Base-by-base conservation (phyloP, 495 filamentous ascomycete genomes). In the Xylaria castorea region DNA sequence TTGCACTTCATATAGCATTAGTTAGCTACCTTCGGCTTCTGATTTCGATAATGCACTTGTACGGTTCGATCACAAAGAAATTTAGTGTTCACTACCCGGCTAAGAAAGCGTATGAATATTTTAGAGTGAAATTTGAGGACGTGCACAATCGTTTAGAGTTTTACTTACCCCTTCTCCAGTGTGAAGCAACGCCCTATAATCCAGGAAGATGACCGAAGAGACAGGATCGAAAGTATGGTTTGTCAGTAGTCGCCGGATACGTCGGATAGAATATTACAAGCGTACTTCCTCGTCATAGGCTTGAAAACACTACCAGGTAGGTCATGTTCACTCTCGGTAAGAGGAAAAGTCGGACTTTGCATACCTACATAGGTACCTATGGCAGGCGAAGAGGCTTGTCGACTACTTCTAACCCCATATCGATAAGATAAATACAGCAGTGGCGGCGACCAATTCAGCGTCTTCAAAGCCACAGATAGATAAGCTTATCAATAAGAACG, bases 401-500 rank as follows among this genome's bases (percentile, higher is more conserved):
- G n/a, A 18, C 46, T 25, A 27, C n/a, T n/a, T n/a, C n/a, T n/a
- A n/a, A n/a, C 22, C 51, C 51, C 51, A 30, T 11, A 57, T 57
- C 27, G 14, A 32, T 57, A 57, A 16, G 51, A 55, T 27, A 55
- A 55, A 55, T 55, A 14, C 30, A 40, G 22, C 38, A 53, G 51
- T 40, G 48, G 30, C 65, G 48, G 38, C 36, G 18, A n/a, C 18
- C 63, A 50, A 5, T 20, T 66, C 18, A 22, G 22, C 30, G 20
- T 25, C 42, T 50, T n/a, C 0, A 3, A 38, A 71, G 70, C 51
- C 51, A 67, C 36, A 53, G 51, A 66, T 34, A 66, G 53, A 60
- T 50, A 50, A 44, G 69, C 71, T 73, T 73, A 73, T 73, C 71
- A 73, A 73, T 68, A 65, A 69, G 42, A 68, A 50, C 67, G 72